Evolutionary conservation across 345 rosid genomes (phyloP), one percentile per base, ranked within the genome.

Genomic region (Citrus mangshanensis): DNA sequence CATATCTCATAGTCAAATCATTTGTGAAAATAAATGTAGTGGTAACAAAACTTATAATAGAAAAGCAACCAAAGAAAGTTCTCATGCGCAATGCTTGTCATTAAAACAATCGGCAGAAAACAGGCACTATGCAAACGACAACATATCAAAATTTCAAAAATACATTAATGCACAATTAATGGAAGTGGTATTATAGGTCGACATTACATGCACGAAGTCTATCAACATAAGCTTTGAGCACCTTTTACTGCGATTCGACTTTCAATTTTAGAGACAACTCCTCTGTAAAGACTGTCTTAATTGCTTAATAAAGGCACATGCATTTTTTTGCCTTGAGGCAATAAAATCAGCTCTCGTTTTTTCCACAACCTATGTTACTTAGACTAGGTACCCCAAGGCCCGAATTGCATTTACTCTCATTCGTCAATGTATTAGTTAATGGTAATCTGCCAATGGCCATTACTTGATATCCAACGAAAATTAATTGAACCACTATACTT

Each of bases 91-190:
- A 18, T 54, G 58, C 51, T 3, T 5, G 58, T 19, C 58, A 1
- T 54, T 18, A 18, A 18, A 5, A 54, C 58, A 1, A 18, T 18
- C 22, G n/a, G 58, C 22, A 54, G n/a, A 4, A 54, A 62, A 27
- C 14, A 1, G 6, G 13, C 6, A 13, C 32, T 5, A 4, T 0
- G 7, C 3, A 49, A 7, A 49, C 19, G 22, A 49, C 10, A 27
- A 70, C 4, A 22, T 22, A 14, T 27, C 30, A 27, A 8, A 14
- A 7, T 72, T 30, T 54, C 8, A 35, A 35, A 73, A 13, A n/a
- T 18, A 37, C 76, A 73, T 58, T 73, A 73, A 35, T 73, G 54
- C 1, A 22, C 66, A 73, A 32, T 35, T 73, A 73, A 73, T 54
- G 7, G 16, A 46, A 49, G 60, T 49, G 30, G 59, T 4, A 72